Base-by-base conservation (phyloP, 139 green algal genomes). In the Chlamydomonas incerta region DNA sequence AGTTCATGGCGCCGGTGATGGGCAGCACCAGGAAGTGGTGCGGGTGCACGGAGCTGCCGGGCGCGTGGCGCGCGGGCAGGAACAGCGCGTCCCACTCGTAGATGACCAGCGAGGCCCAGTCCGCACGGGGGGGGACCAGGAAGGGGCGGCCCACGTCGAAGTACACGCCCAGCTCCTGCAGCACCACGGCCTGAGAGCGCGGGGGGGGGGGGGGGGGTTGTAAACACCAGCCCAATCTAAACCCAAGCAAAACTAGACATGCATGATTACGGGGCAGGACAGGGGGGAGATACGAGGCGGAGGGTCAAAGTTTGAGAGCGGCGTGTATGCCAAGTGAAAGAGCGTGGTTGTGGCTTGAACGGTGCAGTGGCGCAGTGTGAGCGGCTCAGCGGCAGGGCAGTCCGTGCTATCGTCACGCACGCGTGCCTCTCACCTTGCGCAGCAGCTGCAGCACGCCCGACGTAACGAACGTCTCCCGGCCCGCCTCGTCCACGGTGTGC, bases 401-500 rank as follows among this genome's bases (percentile, higher is more conserved):
- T n/a, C n/a, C n/a, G n/a, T n/a, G n/a, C n/a, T n/a, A n/a, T n/a
- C n/a, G n/a, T n/a, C n/a, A n/a, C n/a, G n/a, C n/a, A n/a, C n/a
- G n/a, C 5, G 6, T 50, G 41, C 41, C 8, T 3, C 57, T 17
- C 67, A 95, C 94, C 92, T 99, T 99, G 60, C 97, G 86, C 71
- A 99, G 90, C 74, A 95, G 88, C 13, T 94, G 85, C 57, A 98
- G 82, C 8, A 94, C 91, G 70, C 95, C 90, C 24, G 87, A 81
- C 5, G 92, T 95, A 6, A 98, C 92, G 86, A 99, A 99, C 0
- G 95, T 90, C 52, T 94, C 80, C 50, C 90, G 71, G 11, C 96
- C 95, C 55, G 82, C 74, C 58, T 96, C 95, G 79, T 99, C 95
- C 14, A 98, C 94, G 0, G 97, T 99, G 85, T 95, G 90, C 0